Evolutionary conservation across 768 basidiomycete species (phyloP).

Genomic region (Boletus subparvulus): DNA sequence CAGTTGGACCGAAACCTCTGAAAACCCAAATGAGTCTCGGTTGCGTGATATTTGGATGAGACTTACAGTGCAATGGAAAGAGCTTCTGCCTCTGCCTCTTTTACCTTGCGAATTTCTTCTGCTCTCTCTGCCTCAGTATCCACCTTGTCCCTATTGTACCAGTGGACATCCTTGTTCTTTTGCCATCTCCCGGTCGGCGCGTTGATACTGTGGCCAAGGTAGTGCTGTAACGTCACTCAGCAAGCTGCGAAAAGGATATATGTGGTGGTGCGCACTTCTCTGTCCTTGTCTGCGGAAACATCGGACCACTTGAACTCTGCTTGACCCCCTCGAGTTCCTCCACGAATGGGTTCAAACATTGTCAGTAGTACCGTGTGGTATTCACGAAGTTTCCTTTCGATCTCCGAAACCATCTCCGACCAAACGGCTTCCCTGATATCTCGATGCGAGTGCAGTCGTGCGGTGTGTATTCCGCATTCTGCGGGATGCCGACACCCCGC

Average conservation of each 20-base stretch:
- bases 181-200: constrained; percentile 97
- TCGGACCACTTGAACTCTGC: constrained; percentile 92
- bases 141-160: constrained; percentile 75
- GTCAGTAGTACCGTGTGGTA: neutral
- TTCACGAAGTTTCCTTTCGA: constrained; percentile 3
- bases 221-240: constrained; percentile 56
- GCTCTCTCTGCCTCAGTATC: constrained; percentile 44
- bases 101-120: constrained; percentile 80
- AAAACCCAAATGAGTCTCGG: constrained; percentile 5
- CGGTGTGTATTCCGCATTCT: constrained; percentile 18
- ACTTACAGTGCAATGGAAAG: constrained; percentile 75
- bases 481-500: constrained; percentile 22
- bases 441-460: constrained; percentile 7
- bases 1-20: constrained; percentile 71
- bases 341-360: constrained; percentile 82
- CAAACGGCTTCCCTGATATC: constrained; percentile 11
- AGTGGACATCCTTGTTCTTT: constrained; percentile 95
- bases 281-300: constrained; percentile 89
- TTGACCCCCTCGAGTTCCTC: constrained; percentile 89
- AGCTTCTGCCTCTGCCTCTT: constrained; percentile 89
- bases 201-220: constrained; percentile 92
- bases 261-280: constrained; percentile 57
- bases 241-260: neutral
- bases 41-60: neutral
- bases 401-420: constrained; percentile 23